phyloP scores from a whole-genome alignment of 768 basidiomycete genomes.

The Leccinellum albellum region DNA sequence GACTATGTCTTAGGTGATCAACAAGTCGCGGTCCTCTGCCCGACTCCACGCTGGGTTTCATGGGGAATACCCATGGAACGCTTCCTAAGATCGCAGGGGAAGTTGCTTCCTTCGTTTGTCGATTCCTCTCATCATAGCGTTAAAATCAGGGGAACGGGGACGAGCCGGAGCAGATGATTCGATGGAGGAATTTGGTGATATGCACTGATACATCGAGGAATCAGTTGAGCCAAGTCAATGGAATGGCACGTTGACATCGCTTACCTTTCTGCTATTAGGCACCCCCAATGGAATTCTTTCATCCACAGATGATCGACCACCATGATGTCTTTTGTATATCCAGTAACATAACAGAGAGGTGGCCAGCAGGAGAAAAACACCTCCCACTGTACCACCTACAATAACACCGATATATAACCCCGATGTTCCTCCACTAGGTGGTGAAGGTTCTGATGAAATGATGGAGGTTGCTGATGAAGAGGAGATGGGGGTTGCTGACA shows the following conservation, averaged over 20 bases:
- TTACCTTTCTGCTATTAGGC: not conserved
- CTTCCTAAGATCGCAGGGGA: not conserved
- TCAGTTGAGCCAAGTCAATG: not conserved
- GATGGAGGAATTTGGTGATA: not conserved
- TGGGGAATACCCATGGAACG: not conserved
- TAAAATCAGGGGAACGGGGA: not conserved
- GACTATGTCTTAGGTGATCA: no score
- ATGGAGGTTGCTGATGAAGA: no score
- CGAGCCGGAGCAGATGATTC: not conserved
- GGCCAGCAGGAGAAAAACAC: not conserved
- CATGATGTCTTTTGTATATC: not conserved
- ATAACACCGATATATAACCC: not conserved
- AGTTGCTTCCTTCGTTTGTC: not conserved
- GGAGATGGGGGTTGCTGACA: not conserved
- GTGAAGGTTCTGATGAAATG: not conserved
- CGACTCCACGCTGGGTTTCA: not conserved
- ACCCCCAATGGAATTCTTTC: not conserved
- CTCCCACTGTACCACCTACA: slow-evolving; percentile 7
- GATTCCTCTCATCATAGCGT: not conserved
- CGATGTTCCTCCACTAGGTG: not conserved
- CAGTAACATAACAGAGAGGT: not conserved
- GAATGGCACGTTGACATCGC: not conserved
- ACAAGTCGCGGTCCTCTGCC: not conserved
- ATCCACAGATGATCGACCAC: not conserved
- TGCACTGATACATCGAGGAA: not conserved